These are phyloP conservation scores for Brassica napus DNA, from an alignment of 345 rosid genomes.

Conservation along the genomic window Da-Ae NC_063443.1:19049001-19049500, in stretches of 20 bases:
- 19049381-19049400: background rate
- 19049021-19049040: background rate
- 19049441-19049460: background rate
- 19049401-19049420: background rate
- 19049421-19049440: background rate
- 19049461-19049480: background rate
- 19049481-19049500: background rate
- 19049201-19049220: background rate
- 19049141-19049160: background rate
- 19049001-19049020: background rate
- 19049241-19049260: background rate
- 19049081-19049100: too few species aligned
- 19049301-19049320: conserved; percentile 13
- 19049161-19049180: background rate
- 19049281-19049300: conserved; percentile 22
- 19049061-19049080: background rate
- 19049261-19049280: conserved; percentile 6
- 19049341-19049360: background rate
- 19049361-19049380: background rate
- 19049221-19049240: background rate
- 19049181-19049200: background rate
- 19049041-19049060: background rate
- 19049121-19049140: background rate
- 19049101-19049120: too few species aligned
- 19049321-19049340: conserved; percentile 15